These are phyloP conservation scores for Fragaria vesca DNA, from an alignment of 306 rosid genomes.

Conservation along the genomic window DNA sequence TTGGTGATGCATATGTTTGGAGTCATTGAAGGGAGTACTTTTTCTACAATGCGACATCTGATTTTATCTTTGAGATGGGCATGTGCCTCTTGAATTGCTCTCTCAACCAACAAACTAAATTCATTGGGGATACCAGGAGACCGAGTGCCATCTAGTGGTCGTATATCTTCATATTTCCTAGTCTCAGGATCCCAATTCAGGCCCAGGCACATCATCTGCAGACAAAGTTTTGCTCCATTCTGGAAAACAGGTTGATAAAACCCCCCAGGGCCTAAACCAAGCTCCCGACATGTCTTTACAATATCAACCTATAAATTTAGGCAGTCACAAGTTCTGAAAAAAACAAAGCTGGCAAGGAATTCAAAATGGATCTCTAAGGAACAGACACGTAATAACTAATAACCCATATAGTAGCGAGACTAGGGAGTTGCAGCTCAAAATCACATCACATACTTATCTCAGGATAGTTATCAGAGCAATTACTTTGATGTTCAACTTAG, in stretches of 20 bases:
- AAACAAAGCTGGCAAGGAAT: neutral
- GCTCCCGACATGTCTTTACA: constrained; percentile 39
- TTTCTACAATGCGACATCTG: constrained; percentile 26
- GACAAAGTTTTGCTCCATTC: constrained; percentile 54
- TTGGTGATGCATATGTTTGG: constrained; percentile 70
- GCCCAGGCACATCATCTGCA: constrained; percentile 81
- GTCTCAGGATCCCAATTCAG: constrained; percentile 69
- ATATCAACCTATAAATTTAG: constrained; percentile 42
- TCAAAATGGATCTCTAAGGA: neutral
- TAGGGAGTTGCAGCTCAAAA: neutral
- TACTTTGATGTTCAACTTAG: neutral
- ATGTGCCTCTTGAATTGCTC: constrained; percentile 46
- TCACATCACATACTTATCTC: neutral
- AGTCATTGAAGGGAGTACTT: constrained; percentile 51
- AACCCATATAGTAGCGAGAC: neutral
- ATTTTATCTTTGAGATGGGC: constrained; percentile 28
- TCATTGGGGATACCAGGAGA: constrained; percentile 50
- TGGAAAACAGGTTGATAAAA: constrained; percentile 63
- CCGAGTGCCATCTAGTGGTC: constrained; percentile 31
- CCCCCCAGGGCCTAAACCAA: constrained; percentile 67
- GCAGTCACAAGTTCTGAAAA: neutral
- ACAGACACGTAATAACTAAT: neutral
- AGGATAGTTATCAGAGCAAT: neutral
- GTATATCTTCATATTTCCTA: constrained; percentile 36
- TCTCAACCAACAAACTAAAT: constrained; percentile 32